Percentiles rank a stretch among this genome's conserved stretches.
Evolutionary conservation across 768 basidiomycete genomes (phyloP).

Genomic region (Hericium erinaceus): DNA sequence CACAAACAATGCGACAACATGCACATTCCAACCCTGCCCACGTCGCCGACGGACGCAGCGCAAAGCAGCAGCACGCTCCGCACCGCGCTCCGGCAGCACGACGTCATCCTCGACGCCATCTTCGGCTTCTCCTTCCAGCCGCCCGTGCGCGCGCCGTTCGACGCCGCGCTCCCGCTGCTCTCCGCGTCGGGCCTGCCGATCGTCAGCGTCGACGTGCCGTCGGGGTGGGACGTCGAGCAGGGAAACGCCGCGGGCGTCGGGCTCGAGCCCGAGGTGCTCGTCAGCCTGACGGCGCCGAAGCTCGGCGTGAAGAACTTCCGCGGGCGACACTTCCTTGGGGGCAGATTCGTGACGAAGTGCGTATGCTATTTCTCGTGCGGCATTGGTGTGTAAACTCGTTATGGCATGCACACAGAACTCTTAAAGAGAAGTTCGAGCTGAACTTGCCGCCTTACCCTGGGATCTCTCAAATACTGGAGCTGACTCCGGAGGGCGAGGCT

Average conservation of each 20-base stretch:
- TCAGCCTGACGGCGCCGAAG: constrained; percentile 94
- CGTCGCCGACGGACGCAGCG: constrained; percentile 29
- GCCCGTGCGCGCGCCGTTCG: constrained; percentile 85
- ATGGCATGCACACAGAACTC: constrained; percentile 31
- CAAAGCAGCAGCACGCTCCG: constrained; percentile 29
- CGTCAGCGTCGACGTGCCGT: constrained; percentile 92
- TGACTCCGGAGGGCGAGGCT: constrained; percentile 21
- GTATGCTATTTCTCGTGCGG: constrained; percentile 20
- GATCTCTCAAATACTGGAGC: constrained; percentile 76
- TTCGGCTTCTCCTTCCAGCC: constrained; percentile 98
- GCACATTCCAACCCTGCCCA: constrained; percentile 62
- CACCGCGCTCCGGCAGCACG: constrained; percentile 45
- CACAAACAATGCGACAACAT: constrained; percentile 85
- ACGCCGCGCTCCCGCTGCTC: constrained; percentile 60
- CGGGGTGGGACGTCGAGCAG: constrained; percentile 89
- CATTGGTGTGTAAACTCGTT: not conserved
- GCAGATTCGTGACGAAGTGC: constrained; percentile 84
- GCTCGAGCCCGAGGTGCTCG: constrained; percentile 66
- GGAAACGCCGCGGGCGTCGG: constrained; percentile 52
- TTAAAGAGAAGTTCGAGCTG: constrained; percentile 68
- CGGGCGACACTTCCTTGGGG: constrained; percentile 88
- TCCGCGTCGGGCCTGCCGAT: constrained; percentile 63
- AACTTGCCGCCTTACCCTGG: constrained; percentile 80
- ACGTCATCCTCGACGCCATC: constrained; percentile 89
- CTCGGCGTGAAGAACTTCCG: constrained; percentile 68